These are phyloP conservation scores for Closterium sp. DNA, from an alignment of 139 green algal species.

Conservation along the genomic window DNA sequence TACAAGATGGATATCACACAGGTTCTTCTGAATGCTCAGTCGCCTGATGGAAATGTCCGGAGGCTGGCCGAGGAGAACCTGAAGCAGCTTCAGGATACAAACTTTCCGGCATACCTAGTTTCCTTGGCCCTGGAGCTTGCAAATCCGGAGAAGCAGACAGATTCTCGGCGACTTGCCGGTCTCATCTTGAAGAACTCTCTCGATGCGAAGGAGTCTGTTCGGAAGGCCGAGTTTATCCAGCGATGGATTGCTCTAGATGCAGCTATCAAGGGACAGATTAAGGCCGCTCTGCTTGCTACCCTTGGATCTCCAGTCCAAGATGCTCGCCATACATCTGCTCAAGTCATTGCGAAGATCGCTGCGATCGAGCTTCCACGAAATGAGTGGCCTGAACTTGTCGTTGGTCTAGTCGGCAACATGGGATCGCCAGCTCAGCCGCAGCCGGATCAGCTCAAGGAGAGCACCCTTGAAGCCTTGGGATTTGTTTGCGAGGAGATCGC, in stretches of 20 bases:
- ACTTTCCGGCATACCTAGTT: constrained; percentile 74
- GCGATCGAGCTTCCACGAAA: constrained; percentile 82
- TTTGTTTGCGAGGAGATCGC: constrained; percentile 96
- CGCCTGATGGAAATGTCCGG: constrained; percentile 66
- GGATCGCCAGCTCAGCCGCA: neutral
- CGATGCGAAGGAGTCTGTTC: constrained; percentile 75
- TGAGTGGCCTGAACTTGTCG: constrained; percentile 85
- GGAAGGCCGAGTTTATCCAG: constrained; percentile 66
- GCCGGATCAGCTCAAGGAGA: constrained; percentile 58
- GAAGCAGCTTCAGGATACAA: constrained; percentile 69
- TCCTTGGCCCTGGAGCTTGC: constrained; percentile 76
- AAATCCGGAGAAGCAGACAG: constrained; percentile 67
- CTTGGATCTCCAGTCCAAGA: constrained; percentile 64
- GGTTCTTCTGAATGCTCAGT: constrained; percentile 64
- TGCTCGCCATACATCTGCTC: constrained; percentile 40
- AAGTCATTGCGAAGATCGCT: constrained; percentile 92
- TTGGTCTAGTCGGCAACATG: constrained; percentile 67
- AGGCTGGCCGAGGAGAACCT: constrained; percentile 78
- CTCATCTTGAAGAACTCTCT: constrained; percentile 96
- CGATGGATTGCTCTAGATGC: constrained; percentile 73
- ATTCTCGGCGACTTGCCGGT: constrained; percentile 78
- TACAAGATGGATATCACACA: constrained; percentile 48
- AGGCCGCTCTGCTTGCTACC: constrained; percentile 70
- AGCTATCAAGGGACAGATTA: constrained; percentile 72
- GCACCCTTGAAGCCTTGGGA: constrained; percentile 86